Base-by-base conservation (phyloP, 2,329 filamentous ascomycete species). In the Colletotrichum cuscutae region DNA sequence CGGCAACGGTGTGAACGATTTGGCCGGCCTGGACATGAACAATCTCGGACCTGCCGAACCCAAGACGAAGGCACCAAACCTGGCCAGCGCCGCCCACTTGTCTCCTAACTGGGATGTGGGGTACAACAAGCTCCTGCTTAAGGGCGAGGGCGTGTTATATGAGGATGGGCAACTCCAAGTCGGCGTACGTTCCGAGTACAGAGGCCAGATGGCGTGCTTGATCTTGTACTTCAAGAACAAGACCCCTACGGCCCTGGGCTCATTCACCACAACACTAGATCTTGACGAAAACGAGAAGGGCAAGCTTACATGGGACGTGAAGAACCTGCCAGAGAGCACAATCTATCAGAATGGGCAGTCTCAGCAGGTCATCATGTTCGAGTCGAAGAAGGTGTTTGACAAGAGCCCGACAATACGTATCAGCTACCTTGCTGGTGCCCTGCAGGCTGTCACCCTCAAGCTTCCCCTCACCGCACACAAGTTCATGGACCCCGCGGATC, bases 191-290 rank as follows among this genome's bases (percentile, higher is more conserved):
- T 97, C 95, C 11, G 97, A 99, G 83, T 99, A 98, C 81, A 93
- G 97, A 73, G 94, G 92, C n/a, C 94, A 98, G 80, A 93, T 98
- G 85, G 97, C 97, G 54, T 98, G 97, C 78, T 86, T 99, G 74
- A 98, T 99, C 78, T 86, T 98, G 64, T 99, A 98, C 83, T 98
- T 98, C 81, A 94, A 92, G 74, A 99, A 99, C 87, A 98, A 98
- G 84, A 95, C 95, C 1, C 92, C 94, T 0, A 92, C 93, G 49
- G 85, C 93, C 0, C 93, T 99, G 78, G 93, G 91, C 66, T 98
- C 95, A 0, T 97, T 99, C 80, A 98, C 97, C 0, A 98, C 97
- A 1, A 97, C 96, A 0, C 85, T 98, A 60, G 95, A 98, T 80
- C 92, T 97, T 75, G 92, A 95, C 68, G 87, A 89, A 68, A 84